phyloP scores from a whole-genome alignment of 176 grass and related monocot genomes.

The Phyllostachys edulis region DNA sequence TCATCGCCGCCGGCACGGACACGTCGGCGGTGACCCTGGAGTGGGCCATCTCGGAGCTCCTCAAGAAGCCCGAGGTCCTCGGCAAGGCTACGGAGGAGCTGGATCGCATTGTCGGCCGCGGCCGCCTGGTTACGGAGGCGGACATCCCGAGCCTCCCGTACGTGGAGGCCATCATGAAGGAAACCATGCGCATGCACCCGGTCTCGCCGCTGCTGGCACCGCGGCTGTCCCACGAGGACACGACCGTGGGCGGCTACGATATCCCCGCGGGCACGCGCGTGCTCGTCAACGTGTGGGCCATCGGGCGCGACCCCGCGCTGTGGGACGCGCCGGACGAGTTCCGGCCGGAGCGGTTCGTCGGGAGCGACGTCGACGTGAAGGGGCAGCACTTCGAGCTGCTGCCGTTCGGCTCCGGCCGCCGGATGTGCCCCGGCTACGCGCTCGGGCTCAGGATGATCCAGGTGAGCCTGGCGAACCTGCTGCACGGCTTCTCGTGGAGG shows the following conservation, averaged over 20 bases:
- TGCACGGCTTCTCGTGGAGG: too few relatives aligned
- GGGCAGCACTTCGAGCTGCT: too few relatives aligned
- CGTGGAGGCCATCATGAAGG: slow-evolving; percentile 52
- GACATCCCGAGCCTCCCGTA: slow-evolving; percentile 49
- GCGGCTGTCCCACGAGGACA: slow-evolving; percentile 30
- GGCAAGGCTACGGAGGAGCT: slow-evolving; percentile 60
- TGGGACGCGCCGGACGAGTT: slow-evolving; percentile 70
- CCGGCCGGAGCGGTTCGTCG: slow-evolving; percentile 60
- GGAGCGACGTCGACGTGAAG: too few relatives aligned
- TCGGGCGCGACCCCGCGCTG: too few relatives aligned
- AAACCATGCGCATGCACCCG: slow-evolving; percentile 66
- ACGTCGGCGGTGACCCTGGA: slow-evolving; percentile 39
- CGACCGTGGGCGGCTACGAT: slow-evolving; percentile 2
- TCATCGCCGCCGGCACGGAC: slow-evolving; percentile 56
- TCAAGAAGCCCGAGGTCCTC: slow-evolving; percentile 40
- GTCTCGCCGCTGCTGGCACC: slow-evolving; percentile 45
- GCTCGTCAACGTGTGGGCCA: too few relatives aligned
- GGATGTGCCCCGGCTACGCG: too few relatives aligned
- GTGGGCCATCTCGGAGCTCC: slow-evolving; percentile 59
- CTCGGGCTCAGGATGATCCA: too few relatives aligned
- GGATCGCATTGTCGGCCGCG: slow-evolving; percentile 42
- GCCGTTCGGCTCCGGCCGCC: too few relatives aligned
- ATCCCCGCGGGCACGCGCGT: too few relatives aligned
- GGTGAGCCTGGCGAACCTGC: too few relatives aligned
- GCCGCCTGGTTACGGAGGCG: slow-evolving; percentile 42